These are phyloP conservation scores for Coemansia sp. DNA, from an alignment of 192 early-diverging fungal genomes.

Conservation along the genomic window DNA sequence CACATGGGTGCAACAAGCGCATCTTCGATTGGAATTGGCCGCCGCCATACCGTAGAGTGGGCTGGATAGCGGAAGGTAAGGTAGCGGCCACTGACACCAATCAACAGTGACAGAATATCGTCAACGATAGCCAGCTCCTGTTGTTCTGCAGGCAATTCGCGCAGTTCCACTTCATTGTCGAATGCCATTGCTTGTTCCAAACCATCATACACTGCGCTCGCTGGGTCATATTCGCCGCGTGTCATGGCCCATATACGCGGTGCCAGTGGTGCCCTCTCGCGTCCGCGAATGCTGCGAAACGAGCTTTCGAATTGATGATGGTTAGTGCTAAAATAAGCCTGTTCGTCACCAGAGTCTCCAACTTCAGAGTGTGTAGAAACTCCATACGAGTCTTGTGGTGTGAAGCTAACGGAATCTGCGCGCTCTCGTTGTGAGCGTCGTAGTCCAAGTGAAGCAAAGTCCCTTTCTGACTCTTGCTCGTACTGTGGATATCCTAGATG, in stretches of 20 bases:
- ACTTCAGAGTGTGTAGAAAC: conserved; percentile 35
- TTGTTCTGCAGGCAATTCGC: conserved; percentile 47
- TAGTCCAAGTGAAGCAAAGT: conserved; percentile 11
- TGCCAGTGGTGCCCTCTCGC: conserved; percentile 39
- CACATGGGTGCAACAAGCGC: conserved; percentile 59
- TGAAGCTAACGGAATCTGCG: conserved; percentile 36
- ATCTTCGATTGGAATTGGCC: conserved; percentile 26
- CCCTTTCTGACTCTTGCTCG: conserved; percentile 22
- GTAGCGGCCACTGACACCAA: conserved; percentile 83
- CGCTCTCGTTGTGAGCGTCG: conserved; percentile 31
- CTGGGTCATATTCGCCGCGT: conserved; percentile 8
- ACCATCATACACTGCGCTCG: not conserved
- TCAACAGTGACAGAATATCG: conserved; percentile 83
- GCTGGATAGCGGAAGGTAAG: conserved; percentile 51
- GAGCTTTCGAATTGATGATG: conserved; percentile 48
- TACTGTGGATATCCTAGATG: conserved; percentile 11
- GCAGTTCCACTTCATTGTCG: conserved; percentile 36
- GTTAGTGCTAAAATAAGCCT: conserved; percentile 38
- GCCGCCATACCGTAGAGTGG: conserved; percentile 46
- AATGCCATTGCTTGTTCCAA: conserved; percentile 17
- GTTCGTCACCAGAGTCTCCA: conserved; percentile 35
- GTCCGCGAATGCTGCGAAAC: conserved; percentile 38
- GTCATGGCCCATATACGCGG: conserved; percentile 41
- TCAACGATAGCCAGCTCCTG: conserved; percentile 87
- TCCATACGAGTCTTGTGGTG: conserved; percentile 35